A percentile compares a stretch with the other conserved stretches of the same genome.
These are phyloP conservation scores for Quercus dentata DNA, from an alignment of 306 rosid genomes.

Conservation along the genomic window DNA sequence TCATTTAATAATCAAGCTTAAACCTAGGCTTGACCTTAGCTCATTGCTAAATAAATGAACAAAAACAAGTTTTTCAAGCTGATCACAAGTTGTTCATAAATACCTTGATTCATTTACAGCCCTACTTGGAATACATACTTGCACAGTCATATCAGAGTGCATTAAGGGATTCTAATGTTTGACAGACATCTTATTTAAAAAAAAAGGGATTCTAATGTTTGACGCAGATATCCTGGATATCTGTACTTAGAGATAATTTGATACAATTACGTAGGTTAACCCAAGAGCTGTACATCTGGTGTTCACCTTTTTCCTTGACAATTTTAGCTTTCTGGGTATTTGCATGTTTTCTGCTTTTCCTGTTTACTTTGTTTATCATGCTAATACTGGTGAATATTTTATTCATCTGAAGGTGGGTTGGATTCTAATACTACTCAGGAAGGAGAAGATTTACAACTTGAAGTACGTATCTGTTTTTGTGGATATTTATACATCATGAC, in stretches of 20 bases:
- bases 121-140: too few species aligned
- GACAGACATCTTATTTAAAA: neutral
- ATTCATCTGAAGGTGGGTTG: slow-evolving; percentile 51
- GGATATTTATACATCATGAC: slow-evolving; percentile 24
- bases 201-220: neutral
- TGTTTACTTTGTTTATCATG: slow-evolving; percentile 11
- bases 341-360: neutral
- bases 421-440: slow-evolving; percentile 51
- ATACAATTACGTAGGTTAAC: neutral
- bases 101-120: too few species aligned
- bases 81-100: too few species aligned
- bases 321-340: slow-evolving; percentile 3
- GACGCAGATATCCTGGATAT: neutral
- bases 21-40: too few species aligned
- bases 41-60: too few species aligned
- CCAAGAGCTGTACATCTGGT: neutral
- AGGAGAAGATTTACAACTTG: slow-evolving; percentile 60
- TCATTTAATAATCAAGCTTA: too few species aligned
- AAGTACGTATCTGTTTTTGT: slow-evolving; percentile 53
- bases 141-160: too few species aligned
- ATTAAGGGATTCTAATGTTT: neutral
- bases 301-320: slow-evolving; percentile 13
- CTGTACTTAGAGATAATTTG: neutral
- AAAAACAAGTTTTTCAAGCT: too few species aligned
- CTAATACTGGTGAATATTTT: slow-evolving; percentile 36